Evolutionary conservation across 2,329 filamentous ascomycete species (phyloP).

Genomic region (Monosporascus sp.): DNA sequence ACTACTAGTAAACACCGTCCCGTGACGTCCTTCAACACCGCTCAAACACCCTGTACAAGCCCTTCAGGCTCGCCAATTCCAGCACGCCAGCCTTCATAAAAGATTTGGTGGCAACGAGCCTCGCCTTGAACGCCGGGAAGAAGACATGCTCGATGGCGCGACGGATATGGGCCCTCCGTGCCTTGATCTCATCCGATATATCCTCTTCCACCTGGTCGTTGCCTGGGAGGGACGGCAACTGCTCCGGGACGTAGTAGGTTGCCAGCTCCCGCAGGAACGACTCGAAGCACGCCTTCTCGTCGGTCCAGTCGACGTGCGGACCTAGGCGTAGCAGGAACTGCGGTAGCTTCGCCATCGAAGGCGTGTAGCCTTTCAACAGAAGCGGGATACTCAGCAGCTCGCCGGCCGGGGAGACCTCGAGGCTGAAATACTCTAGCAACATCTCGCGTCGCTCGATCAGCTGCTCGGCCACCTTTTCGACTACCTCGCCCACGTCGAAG

Average conservation of each 20-base stretch:
- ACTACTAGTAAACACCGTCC: not conserved
- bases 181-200: conserved; percentile 45
- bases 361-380: conserved; percentile 82
- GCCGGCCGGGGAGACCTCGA: conserved; percentile 75
- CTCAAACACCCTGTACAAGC: conserved; percentile 91
- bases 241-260: conserved; percentile 84
- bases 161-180: conserved; percentile 63
- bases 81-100: conserved; percentile 70
- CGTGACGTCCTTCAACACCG: conserved; percentile 56
- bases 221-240: conserved; percentile 51
- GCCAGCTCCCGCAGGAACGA: conserved; percentile 83
- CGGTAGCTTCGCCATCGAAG: conserved; percentile 79
- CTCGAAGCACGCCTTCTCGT: conserved; percentile 81
- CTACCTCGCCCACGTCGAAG: conserved; percentile 63
- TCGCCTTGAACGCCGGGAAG: conserved; percentile 81
- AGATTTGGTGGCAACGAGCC: conserved; percentile 74
- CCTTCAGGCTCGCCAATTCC: conserved; percentile 88
- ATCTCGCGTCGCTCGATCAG: conserved; percentile 76
- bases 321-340: conserved; percentile 83
- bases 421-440: conserved; percentile 86
- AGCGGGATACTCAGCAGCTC: conserved; percentile 76
- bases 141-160: conserved; percentile 77
- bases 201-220: conserved; percentile 32
- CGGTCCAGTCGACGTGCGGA: conserved; percentile 79
- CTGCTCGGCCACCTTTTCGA: conserved; percentile 59